Conservation (phyloP, 768 basidiomycete species). For the Tulasnella sp. region DNA sequence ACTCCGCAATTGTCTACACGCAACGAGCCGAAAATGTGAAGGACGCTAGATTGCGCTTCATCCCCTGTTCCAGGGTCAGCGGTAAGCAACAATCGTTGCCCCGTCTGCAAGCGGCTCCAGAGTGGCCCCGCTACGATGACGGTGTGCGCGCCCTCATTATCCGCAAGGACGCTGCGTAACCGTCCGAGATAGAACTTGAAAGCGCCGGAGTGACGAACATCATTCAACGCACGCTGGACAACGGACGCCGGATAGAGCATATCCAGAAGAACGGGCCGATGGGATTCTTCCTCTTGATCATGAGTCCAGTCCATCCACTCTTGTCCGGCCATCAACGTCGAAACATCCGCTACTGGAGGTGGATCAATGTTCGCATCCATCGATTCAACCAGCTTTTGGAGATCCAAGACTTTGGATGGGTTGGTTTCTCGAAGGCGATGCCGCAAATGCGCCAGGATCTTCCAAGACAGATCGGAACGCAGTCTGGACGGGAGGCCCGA, state of each 20-base stretch:
- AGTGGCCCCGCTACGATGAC: neutral
- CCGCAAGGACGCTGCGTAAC: neutral
- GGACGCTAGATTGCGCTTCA: too few relatives aligned
- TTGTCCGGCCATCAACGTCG: neutral
- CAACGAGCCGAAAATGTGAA: too few relatives aligned
- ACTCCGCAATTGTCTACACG: neutral
- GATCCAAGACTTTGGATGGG: constrained; percentile 22
- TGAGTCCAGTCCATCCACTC: constrained; percentile 3
- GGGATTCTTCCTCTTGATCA: neutral
- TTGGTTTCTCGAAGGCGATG: constrained; percentile 40
- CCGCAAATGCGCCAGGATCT: constrained; percentile 67
- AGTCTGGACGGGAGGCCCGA: constrained; percentile 53
- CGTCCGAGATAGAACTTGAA: neutral
- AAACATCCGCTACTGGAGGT: constrained; percentile 1
- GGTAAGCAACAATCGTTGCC: neutral
- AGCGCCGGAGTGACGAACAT: neutral
- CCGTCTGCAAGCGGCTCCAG: neutral
- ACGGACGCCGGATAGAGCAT: constrained; percentile 3
- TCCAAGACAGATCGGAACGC: constrained; percentile 59
- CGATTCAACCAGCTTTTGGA: constrained; percentile 24
- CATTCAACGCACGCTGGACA: neutral
- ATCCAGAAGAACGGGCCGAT: neutral
- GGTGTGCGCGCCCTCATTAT: neutral
- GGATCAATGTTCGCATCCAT: neutral
- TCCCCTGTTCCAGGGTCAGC: too few relatives aligned